Evolutionary conservation across 169 alveolate genomes (phyloP), one percentile per base, ranked within the genome.

Genomic region (Neospora caninum): DNA sequence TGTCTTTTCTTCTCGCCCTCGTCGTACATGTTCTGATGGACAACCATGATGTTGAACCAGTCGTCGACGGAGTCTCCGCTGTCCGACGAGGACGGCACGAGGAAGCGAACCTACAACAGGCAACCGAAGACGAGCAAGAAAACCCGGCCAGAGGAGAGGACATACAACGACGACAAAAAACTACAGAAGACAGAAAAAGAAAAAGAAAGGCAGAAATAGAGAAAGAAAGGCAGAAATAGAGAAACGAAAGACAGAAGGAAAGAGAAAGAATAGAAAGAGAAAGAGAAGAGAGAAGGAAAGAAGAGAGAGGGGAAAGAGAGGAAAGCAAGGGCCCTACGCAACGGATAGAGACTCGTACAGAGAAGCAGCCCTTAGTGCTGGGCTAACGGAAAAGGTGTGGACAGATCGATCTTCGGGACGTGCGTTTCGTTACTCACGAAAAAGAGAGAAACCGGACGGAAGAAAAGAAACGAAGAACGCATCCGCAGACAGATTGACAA

Each of bases 1-100:
- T 49, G 22, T 49, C 16, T 9, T 22, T 9, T 1, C 86, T 10
- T 13, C 86, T 78, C 31, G 45, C 39, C 53, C 31, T 43, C 67
- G 25, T 20, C 93, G 54, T 64, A 94, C 94, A 98, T 96, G 94
- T 98, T 98, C 95, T 98, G 98, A 94, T 98, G 99, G 22, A 98
- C 96, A 36, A 98, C 97, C 82, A 98, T 95, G 42, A 98, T 97
- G 94, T 98, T 97, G 95, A 98, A 98, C 97, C 98, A 98, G 45
- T 78, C 86, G 49, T n/a, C n/a, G 49, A n/a, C 86, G 45, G 86
- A 36, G 45, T 18, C 49, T 2, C 31, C 86, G 43, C 86, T 43
- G 73, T n/a, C 94, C 9, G 69, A 64, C 34, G 58, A 88, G 1
- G 88, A 91, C 10, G 96, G 94, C n/a, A 94, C 94, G 10, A 88